These are phyloP conservation scores for Trametes sanguinea DNA, from an alignment of 768 basidiomycete species.

Conservation along the genomic window DNA sequence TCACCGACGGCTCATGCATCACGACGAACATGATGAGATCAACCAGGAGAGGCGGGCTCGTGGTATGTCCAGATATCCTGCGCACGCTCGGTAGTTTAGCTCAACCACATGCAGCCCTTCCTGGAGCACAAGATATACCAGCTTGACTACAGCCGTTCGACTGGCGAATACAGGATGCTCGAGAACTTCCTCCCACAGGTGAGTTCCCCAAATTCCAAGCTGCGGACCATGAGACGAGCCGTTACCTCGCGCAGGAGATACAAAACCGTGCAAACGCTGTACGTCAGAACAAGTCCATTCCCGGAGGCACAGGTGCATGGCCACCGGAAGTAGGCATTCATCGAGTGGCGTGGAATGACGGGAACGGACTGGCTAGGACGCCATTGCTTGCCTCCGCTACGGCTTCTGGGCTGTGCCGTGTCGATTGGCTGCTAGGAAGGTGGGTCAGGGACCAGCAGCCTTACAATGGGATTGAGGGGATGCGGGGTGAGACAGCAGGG, in stretches of 20 bases:
- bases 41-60: slow-evolving; percentile 68
- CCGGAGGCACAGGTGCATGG: slow-evolving; percentile 69
- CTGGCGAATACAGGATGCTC: slow-evolving; percentile 81
- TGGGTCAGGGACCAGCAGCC: slow-evolving; percentile 70
- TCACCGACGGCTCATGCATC: slow-evolving; percentile 79
- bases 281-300: slow-evolving; percentile 38
- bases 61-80: slow-evolving; percentile 48
- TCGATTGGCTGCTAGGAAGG: slow-evolving; percentile 79
- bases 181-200: slow-evolving; percentile 83
- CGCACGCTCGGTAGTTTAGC: not conserved
- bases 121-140: slow-evolving; percentile 81
- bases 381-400: slow-evolving; percentile 76
- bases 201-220: not conserved
- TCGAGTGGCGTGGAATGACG: slow-evolving; percentile 79
- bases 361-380: slow-evolving; percentile 61
- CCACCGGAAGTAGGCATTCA: slow-evolving; percentile 75
- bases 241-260: slow-evolving; percentile 46
- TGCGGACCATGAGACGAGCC: not conserved
- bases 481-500: slow-evolving; percentile 53
- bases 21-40: slow-evolving; percentile 73
- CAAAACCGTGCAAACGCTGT: slow-evolving; percentile 46
- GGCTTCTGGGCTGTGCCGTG: slow-evolving; percentile 80
- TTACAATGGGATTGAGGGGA: slow-evolving; percentile 60
- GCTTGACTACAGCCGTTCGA: slow-evolving; percentile 81
- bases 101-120: slow-evolving; percentile 56